Evolutionary conservation across 805 yeast species (phyloP).

Genomic region (Suhomyces canberraensis): DNA sequence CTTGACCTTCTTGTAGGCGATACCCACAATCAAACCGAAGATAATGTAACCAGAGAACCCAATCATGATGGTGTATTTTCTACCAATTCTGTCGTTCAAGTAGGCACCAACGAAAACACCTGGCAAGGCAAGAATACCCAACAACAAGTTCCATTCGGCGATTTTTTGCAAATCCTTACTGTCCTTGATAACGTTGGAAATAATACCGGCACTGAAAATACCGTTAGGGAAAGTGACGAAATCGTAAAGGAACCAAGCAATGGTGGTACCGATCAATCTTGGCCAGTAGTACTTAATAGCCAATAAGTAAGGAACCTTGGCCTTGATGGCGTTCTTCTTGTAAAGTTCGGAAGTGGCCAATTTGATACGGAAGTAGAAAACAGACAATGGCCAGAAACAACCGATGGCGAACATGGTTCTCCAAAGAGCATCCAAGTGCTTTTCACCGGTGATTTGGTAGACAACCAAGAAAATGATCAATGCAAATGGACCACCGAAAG

Average conservation of each 20-base stretch:
- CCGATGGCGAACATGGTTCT: slow-evolving; percentile 67
- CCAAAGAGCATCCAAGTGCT: slow-evolving; percentile 52
- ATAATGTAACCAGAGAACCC: slow-evolving; percentile 72
- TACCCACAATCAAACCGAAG: slow-evolving; percentile 69
- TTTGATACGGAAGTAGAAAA: slow-evolving; percentile 68
- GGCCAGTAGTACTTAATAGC: slow-evolving; percentile 67
- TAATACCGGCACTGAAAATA: slow-evolving; percentile 58
- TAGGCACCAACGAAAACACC: slow-evolving; percentile 71
- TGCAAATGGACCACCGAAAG: slow-evolving; percentile 80
- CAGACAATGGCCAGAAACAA: slow-evolving; percentile 64
- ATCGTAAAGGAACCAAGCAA: slow-evolving; percentile 78
- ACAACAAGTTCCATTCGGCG: slow-evolving; percentile 71
- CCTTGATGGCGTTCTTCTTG: slow-evolving; percentile 60
- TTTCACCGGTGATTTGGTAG: slow-evolving; percentile 47
- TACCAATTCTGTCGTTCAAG: slow-evolving; percentile 61
- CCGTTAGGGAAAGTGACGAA: slow-evolving; percentile 81
- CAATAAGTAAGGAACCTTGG: slow-evolving; percentile 49
- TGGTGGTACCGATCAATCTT: slow-evolving; percentile 65
- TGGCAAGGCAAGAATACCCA: slow-evolving; percentile 65
- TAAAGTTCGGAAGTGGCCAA: slow-evolving; percentile 66
- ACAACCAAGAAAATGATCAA: slow-evolving; percentile 65
- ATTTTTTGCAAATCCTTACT: slow-evolving; percentile 46
- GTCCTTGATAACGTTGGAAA: slow-evolving; percentile 44
- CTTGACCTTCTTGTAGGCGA: slow-evolving; percentile 53
- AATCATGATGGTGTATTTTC: slow-evolving; percentile 66